Evolutionary conservation across 2,329 filamentous ascomycete species (phyloP).

Genomic region (Orbilia brochopaga): DNA sequence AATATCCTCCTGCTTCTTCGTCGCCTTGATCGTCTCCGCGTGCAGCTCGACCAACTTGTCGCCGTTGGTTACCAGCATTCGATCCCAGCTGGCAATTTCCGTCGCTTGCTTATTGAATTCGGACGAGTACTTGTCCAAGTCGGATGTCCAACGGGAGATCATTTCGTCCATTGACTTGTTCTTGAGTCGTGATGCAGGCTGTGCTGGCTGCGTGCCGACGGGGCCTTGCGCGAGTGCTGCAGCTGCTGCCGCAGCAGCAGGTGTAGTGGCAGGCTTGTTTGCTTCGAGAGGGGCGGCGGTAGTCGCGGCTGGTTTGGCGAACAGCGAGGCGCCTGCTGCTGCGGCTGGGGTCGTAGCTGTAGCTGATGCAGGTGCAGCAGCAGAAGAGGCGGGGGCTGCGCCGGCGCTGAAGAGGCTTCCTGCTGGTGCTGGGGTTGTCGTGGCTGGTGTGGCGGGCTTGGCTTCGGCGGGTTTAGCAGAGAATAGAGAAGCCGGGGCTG

Average conservation of each 20-base stretch:
- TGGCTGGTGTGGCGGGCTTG: slow-evolving; percentile 53
- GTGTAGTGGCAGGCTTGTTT: slow-evolving; percentile 55
- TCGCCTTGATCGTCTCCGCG: slow-evolving; percentile 87
- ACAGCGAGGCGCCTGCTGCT: slow-evolving; percentile 56
- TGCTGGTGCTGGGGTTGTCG: slow-evolving; percentile 53
- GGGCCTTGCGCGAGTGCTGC: slow-evolving; percentile 56
- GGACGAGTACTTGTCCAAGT: slow-evolving; percentile 94
- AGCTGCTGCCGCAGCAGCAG: slow-evolving; percentile 52
- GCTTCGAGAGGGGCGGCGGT: slow-evolving; percentile 56
- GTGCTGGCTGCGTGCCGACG: slow-evolving; percentile 76
- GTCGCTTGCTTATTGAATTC: slow-evolving; percentile 90
- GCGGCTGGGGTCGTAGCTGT: slow-evolving; percentile 53
- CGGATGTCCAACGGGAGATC: slow-evolving; percentile 93
- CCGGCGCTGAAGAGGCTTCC: slow-evolving; percentile 53
- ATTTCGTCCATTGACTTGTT: slow-evolving; percentile 99
- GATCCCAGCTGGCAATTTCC: slow-evolving; percentile 88
- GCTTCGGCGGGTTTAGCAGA: slow-evolving; percentile 34
- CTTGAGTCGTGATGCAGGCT: slow-evolving; percentile 86
- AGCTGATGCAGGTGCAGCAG: slow-evolving; percentile 56
- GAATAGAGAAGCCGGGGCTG: slow-evolving; percentile 55
- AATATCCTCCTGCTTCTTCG: slow-evolving; percentile 89
- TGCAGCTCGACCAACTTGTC: slow-evolving; percentile 95
- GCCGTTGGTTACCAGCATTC: slow-evolving; percentile 87
- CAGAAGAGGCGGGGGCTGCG: slow-evolving; percentile 52
- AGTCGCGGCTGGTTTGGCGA: slow-evolving; percentile 56